A percentile compares a stretch with the other conserved stretches of the same genome.
phyloP scores from a whole-genome alignment of 139 green algal species.

The Chlorella sp. region DNA sequence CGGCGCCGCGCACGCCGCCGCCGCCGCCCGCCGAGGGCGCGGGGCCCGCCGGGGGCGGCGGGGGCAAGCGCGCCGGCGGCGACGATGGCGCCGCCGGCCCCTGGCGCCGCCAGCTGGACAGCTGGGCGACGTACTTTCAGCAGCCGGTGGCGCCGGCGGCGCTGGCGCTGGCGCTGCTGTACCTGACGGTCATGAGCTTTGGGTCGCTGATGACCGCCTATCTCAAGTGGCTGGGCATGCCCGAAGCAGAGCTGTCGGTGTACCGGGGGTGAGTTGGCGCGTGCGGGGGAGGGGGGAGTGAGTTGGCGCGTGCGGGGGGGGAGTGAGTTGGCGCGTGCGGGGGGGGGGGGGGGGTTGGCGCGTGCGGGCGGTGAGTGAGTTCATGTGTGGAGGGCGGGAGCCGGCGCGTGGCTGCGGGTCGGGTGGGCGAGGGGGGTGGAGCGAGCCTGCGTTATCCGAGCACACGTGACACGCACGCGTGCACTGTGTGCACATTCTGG shows the following conservation, averaged over 20 bases:
- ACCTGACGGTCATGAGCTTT: slow-evolving; percentile 69
- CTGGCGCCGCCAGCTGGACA: slow-evolving; percentile 10
- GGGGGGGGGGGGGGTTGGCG: no score
- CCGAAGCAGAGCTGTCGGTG: slow-evolving; percentile 55
- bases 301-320: no score
- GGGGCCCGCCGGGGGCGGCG: neutral
- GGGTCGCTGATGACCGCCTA: slow-evolving; percentile 67
- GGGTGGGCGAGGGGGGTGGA: no score
- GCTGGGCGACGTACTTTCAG: slow-evolving; percentile 56
- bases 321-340: no score
- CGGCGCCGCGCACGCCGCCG: neutral
- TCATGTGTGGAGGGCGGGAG: no score
- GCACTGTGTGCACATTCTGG: no score
- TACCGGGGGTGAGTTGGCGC: slow-evolving; percentile 55
- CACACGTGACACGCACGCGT: no score
- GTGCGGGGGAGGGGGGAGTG: no score
- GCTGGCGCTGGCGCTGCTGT: slow-evolving; percentile 78
- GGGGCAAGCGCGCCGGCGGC: neutral
- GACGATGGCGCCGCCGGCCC: neutral
- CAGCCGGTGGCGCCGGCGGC: slow-evolving; percentile 64
- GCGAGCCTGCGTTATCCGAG: no score
- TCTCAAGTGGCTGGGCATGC: slow-evolving; percentile 67
- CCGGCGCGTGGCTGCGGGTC: no score
- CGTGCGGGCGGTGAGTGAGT: no score
- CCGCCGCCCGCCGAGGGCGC: no score